phyloP scores from a whole-genome alignment of 495 filamentous ascomycete genomes.

The Penicillium parvum region DNA sequence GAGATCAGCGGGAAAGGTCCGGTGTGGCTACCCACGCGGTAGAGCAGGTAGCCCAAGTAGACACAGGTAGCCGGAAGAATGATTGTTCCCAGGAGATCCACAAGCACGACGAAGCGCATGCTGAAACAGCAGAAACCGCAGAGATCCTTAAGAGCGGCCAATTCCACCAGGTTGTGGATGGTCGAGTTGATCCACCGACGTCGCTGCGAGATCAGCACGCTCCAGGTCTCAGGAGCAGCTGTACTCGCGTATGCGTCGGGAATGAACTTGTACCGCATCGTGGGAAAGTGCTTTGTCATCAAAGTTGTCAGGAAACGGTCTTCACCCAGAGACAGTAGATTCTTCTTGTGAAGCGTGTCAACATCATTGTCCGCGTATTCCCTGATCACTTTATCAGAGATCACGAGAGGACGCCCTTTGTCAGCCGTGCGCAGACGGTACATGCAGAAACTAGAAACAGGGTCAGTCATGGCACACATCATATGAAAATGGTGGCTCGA shows the following conservation, averaged over 20 bases:
- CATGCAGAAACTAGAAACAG: conserved; percentile 83
- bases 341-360: conserved; percentile 98
- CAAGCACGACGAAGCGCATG: conserved; percentile 95
- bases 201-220: conserved; percentile 86
- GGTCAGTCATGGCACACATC: conserved; percentile 35
- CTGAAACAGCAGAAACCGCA: conserved; percentile 99
- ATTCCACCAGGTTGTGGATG: conserved; percentile 87
- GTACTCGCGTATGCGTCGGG: conserved; percentile 89
- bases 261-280: conserved; percentile 94
- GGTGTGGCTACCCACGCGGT: conserved; percentile 62
- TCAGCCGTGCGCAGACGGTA: conserved; percentile 93
- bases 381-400: conserved; percentile 76
- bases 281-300: conserved; percentile 95
- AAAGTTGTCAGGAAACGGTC: conserved; percentile 96
- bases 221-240: conserved; percentile 90
- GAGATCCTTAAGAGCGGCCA: conserved; percentile 82
- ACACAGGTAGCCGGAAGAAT: conserved; percentile 88
- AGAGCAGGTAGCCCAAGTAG: conserved; percentile 88
- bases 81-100: conserved; percentile 90
- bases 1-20: conserved; percentile 84
- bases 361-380: conserved; percentile 86
- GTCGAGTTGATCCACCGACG: conserved; percentile 99
- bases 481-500: no score
- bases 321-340: conserved; percentile 88
- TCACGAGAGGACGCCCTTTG: conserved; percentile 85